Evolutionary conservation across 495 filamentous ascomycete species (phyloP).

Genomic region (Daldinia bambusicola): DNA sequence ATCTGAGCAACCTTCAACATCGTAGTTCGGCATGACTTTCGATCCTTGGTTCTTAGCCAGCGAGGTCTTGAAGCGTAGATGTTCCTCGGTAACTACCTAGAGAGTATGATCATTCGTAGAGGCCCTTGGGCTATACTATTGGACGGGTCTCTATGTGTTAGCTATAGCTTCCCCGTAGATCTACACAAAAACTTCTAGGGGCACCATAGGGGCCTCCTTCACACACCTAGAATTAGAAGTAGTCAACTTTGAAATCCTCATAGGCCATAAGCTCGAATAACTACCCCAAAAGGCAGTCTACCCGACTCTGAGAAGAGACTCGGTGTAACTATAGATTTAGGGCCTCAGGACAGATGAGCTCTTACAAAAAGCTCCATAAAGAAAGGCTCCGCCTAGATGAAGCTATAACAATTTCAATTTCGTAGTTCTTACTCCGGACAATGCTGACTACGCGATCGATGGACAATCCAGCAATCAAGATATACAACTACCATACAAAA

Average conservation of each 20-base stretch:
- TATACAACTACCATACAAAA: conserved; percentile 37
- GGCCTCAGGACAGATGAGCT: not conserved
- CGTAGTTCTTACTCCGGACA: conserved; percentile 26
- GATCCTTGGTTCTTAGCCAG: not conserved
- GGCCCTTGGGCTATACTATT: not conserved
- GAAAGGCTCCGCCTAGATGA: not conserved
- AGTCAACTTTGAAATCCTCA: not conserved
- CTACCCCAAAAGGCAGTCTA: not conserved
- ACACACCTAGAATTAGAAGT: not conserved
- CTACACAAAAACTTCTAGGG: not conserved
- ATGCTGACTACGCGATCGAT: conserved; percentile 40
- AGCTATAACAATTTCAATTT: conserved; percentile 39
- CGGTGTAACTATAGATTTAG: no score
- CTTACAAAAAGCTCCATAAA: not conserved
- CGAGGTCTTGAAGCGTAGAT: not conserved
- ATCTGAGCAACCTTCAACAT: not conserved
- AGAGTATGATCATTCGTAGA: not conserved
- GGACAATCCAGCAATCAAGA: conserved; percentile 18
- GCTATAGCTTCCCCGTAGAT: conserved; percentile 15
- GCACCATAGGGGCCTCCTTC: conserved; percentile 1
- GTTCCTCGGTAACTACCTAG: not conserved
- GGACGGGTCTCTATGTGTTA: not conserved
- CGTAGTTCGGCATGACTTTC: not conserved
- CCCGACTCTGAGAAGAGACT: no score
- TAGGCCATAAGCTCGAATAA: not conserved